Base-by-base conservation (phyloP, 371 early-diverging fungal genomes). In the Syncephalastrum racemosum region DNA sequence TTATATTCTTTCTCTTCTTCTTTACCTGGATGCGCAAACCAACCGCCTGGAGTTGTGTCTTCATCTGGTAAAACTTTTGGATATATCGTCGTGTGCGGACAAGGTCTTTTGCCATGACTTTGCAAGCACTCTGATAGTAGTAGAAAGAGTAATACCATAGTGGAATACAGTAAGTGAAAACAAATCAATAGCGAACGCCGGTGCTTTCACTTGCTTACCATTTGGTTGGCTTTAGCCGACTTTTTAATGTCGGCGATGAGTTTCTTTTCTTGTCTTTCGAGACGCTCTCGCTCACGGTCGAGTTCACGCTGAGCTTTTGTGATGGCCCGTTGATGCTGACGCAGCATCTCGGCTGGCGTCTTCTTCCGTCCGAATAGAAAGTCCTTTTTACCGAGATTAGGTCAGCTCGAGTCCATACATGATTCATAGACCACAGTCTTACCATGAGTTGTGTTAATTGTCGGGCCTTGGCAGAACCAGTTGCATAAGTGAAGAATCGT, bases 51-150 rank as follows among this genome's bases (percentile, higher is more conserved):
- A 98, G 79, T 60, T 95, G 94, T 6, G 97, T 92, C 53, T 90
- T 87, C 95, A 97, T 98, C 58, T 87, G 86, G 75, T 94, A 93
- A 59, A 97, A 96, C 79, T 97, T 96, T 82, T 94, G 92, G 53
- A 96, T 80, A 58, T 97, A 90, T 31, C 90, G 82, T 41, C 97
- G 83, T 20, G 96, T 98, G 42, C 97, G 83, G 7, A 98, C 97
- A 44, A 98, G 74, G 71, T 98, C 97, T 73, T 93, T 97, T 31
- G 98, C 98, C 96, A 95, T 95, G 47, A 97, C 85, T 68, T 94
- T 95, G 75, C 91, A 91, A 1, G 95, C 93, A 54, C 78, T 82
- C 92, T 91, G 63, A 16, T 4, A 62, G 1, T 6, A 20, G 13
- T 10, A 22, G 56, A 23, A 42, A 31, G n/a, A 54, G 14, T 36